Evolutionary conservation across 1,284 basidiomycete species (phyloP).

Genomic region (Ceratobasidium sp.): DNA sequence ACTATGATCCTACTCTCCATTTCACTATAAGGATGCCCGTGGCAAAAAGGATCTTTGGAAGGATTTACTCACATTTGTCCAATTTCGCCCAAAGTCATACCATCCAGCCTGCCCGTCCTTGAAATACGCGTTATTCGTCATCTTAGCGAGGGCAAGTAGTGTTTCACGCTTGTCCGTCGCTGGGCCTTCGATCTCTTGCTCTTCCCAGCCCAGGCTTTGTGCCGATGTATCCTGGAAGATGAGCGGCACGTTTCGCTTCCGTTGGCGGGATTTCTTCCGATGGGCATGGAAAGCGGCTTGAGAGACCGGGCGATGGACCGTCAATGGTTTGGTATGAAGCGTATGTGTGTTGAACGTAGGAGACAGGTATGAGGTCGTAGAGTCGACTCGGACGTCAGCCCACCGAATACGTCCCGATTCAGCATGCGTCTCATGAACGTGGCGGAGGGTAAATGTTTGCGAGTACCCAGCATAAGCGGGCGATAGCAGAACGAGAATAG

Average conservation of each 20-base stretch:
- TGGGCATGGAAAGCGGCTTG: conserved; percentile 5
- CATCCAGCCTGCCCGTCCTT: conserved; percentile 66
- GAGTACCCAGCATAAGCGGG: not conserved
- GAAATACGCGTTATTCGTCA: conserved; percentile 92
- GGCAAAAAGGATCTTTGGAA: not conserved
- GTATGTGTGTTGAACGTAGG: conserved; percentile 42
- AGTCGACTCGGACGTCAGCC: not conserved
- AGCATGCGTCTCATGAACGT: conserved; percentile 16
- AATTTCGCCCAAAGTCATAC: conserved; percentile 75
- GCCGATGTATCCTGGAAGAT: not conserved
- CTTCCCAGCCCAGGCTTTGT: conserved; percentile 57
- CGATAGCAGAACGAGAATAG: not conserved
- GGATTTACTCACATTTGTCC: conserved; percentile 61
- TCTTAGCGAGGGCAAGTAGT: conserved; percentile 86
- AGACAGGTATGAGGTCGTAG: conserved; percentile 39
- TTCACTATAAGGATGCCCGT: not conserved
- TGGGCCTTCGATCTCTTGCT: conserved; percentile 66
- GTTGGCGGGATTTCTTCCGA: not conserved
- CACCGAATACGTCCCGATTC: conserved; percentile 28
- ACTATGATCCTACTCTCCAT: conserved; percentile 55
- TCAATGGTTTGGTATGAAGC: not conserved
- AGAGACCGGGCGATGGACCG: not conserved
- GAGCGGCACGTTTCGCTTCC: not conserved
- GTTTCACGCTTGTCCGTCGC: conserved; percentile 80
- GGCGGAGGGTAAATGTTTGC: conserved; percentile 15